Base-by-base conservation (phyloP, 768 basidiomycete species). In the Botryobasidium botryosum region DNA sequence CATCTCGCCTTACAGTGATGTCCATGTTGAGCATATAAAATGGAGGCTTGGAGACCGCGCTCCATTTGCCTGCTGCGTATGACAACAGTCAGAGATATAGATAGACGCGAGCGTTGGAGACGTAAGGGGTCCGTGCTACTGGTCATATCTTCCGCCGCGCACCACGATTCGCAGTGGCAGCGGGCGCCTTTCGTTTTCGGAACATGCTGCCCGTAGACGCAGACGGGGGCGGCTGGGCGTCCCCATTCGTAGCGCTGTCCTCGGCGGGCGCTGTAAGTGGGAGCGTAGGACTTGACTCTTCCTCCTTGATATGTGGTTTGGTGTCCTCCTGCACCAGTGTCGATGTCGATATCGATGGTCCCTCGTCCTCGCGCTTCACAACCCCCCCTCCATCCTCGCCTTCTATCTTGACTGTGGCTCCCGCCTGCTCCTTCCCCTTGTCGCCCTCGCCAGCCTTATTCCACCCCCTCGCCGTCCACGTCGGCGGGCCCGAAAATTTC, bases 151-250 rank as follows among this genome's bases (percentile, higher is more conserved):
- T 33, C 10, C 32, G 32, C 10, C 32, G 32, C 10, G 17, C 32
- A 12, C 37, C 37, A 39, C 37, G 37, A 12, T 12, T 39, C 17
- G 32, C 17, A 33, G 12, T 33, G 20, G 37, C 13, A 39, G 23
- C 37, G 37, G 37, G 37, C 13, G 37, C 37, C 37, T 39, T 39
- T 12, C 37, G 37, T 21, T 39, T 39, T 12, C 37, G 37, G 20
- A 39, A 39, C 37, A 39, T n/a, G n/a, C n/a, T n/a, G n/a, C n/a
- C n/a, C n/a, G n/a, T n/a, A n/a, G n/a, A 21, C 21, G 13, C 37
- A 39, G 37, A 13, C 13, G 37, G 24, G 12, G 37, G 12, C 23
- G 20, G 12, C 12, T 12, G 12, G 23, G 13, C 23, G 12, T 39
- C 37, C n/a, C n/a, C n/a, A 17, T 33, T 33, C 10, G 32, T 10